phyloP scores from a whole-genome alignment of 1,139 yeast species.

The Taphrina sp. region DNA sequence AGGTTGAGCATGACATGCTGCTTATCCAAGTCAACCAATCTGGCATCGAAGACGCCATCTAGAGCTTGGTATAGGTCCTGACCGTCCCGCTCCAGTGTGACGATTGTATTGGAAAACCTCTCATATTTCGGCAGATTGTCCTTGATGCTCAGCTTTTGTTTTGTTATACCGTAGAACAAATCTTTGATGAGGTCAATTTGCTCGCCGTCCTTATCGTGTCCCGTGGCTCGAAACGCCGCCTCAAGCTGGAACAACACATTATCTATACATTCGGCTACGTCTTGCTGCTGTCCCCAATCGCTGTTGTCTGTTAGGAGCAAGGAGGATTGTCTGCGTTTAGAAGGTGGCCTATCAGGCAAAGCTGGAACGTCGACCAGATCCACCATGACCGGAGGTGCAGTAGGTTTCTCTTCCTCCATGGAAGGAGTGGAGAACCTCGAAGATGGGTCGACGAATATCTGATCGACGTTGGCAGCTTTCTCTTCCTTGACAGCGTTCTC shows the following conservation, averaged over 20 bases:
- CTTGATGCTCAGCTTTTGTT: slow-evolving; percentile 51
- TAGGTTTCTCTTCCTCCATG: neutral
- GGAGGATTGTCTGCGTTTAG: slow-evolving; percentile 27
- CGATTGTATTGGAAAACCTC: slow-evolving; percentile 73
- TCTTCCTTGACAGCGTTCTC: neutral
- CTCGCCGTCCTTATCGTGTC: slow-evolving; percentile 66
- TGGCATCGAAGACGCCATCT: slow-evolving; percentile 79
- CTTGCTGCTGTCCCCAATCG: slow-evolving; percentile 77
- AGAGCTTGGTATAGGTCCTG: slow-evolving; percentile 85
- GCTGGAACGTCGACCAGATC: slow-evolving; percentile 8
- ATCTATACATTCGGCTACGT: slow-evolving; percentile 94
- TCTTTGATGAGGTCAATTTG: slow-evolving; percentile 75
- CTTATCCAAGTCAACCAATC: slow-evolving; percentile 64
- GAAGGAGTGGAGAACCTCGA: neutral
- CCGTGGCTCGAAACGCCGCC: slow-evolving; percentile 74
- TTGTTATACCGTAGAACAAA: slow-evolving; percentile 73
- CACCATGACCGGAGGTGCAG: neutral
- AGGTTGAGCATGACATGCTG: slow-evolving; percentile 68
- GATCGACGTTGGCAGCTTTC: neutral
- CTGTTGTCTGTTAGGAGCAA: slow-evolving; percentile 32
- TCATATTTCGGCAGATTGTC: slow-evolving; percentile 56
- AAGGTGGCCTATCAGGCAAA: slow-evolving; percentile 13
- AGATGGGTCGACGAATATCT: too few species aligned
- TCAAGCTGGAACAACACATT: slow-evolving; percentile 90
- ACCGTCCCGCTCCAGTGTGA: slow-evolving; percentile 85